phyloP scores from a whole-genome alignment of 2,329 filamentous ascomycete genomes.

The Fusarium zealandicum region DNA sequence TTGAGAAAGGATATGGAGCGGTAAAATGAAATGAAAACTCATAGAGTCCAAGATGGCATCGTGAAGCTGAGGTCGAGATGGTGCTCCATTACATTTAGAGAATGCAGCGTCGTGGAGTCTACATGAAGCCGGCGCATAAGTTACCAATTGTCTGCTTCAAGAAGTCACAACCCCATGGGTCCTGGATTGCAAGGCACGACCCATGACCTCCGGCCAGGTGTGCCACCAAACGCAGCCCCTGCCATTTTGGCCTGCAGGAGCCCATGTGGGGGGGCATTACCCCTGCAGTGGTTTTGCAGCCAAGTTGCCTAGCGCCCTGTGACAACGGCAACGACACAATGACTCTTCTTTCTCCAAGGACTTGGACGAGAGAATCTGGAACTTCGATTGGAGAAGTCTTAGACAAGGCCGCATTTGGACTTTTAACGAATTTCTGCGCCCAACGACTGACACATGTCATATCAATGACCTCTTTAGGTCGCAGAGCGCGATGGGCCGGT shows the following conservation, averaged over 20 bases:
- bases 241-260: background rate
- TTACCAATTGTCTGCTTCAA: slow-evolving; percentile 20
- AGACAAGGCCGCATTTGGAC: background rate
- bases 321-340: slow-evolving; percentile 4
- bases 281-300: slow-evolving; percentile 14
- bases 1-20: slow-evolving; percentile 3
- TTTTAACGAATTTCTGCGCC: slow-evolving; percentile 10
- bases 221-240: background rate
- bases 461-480: slow-evolving; percentile 8
- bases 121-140: slow-evolving; percentile 27
- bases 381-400: background rate
- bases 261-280: background rate
- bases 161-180: background rate
- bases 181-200: background rate
- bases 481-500: slow-evolving; percentile 11
- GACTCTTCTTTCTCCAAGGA: slow-evolving; percentile 10
- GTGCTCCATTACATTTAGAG: slow-evolving; percentile 3
- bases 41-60: background rate
- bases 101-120: slow-evolving; percentile 33
- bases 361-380: slow-evolving; percentile 12
- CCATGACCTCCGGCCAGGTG: background rate
- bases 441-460: slow-evolving; percentile 18
- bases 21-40: background rate
- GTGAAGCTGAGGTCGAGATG: background rate
- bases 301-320: background rate